Base-by-base conservation (phyloP, 257 asterid genomes). In the Penstemon barbatus region DNA sequence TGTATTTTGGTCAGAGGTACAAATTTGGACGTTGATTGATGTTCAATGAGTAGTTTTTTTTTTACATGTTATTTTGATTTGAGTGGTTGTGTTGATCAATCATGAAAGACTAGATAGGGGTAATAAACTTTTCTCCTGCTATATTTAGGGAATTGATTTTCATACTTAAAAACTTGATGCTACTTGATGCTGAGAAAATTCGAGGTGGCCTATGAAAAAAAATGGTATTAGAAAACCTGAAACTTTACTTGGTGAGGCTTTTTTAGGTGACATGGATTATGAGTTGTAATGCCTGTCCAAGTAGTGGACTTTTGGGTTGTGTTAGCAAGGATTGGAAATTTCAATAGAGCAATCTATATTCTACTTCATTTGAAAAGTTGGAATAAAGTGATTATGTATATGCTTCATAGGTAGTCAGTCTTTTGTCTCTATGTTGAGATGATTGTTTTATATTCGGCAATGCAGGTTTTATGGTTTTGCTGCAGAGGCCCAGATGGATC, bases 1-100 rank as follows among this genome's bases (percentile, higher is more conserved):
- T 88, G 94, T 93, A 93, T 79, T 90, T 93, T 67, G 98, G 98
- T 73, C 87, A 77, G 75, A 93, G 98, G 98, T 93, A 82, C 65
- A 12, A 25, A 25, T 25, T 25, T 25, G 33, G 33, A 25, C 38
- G 10, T 36, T 63, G 19, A 15, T 12, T 64, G 41, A 65, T 68
- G 42, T 60, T 41, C 11, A 42, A 57, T 82, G 33, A 25, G 33
- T 25, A 25, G 33, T 25, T 25, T 1, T 25, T 25, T 25, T 1
- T 25, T 25, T 25, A 25, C 33, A 25, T 25, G 33, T 25, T 25
- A 25, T 25, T 25, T 25, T 25, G 33, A 25, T 25, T 25, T 25
- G 33, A 25, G 33, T 25, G 33, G 33, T 25, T 25, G 33, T 25
- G 33, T 25, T 25, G 33, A 25, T 61, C 8, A 2, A 2, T 39